Base-by-base conservation (phyloP, 2,329 filamentous ascomycete species). In the Trichoderma pleuroti region DNA sequence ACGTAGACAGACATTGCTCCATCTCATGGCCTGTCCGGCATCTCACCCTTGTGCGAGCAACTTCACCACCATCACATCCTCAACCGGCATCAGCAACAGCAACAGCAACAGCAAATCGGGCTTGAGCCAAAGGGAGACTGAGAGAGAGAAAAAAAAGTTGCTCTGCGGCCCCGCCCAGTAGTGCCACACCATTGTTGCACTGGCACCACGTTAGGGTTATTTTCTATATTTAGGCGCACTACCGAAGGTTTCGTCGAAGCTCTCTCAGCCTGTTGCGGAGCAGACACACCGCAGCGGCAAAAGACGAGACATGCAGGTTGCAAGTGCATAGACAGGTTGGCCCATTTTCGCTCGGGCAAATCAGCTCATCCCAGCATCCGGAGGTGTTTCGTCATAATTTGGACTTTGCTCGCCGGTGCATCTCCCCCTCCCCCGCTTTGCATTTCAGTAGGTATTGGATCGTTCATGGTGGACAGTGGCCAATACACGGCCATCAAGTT, bases 151-250 rank as follows among this genome's bases (percentile, higher is more conserved):
- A 28, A 52, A 60, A 11, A 36, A 68, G 36, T 34, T n/a, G n/a
- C 36, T 68, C 18, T 34, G 30, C 66, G 66, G 39, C 66, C 66
- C 66, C 66, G 57, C 57, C 16, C 39, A 34, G 30, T 68, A 68
- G 66, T 68, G 21, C 66, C 66, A 52, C 66, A 32, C 56, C 56
- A 61, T 61, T 32, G 65, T 63, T 63, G 59, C 67, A 62, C 32
- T 56, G 46, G 67, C 46, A 63, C 49, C 16, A 26, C 49, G 30
- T 70, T 70, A 63, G 67, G 59, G 59, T 34, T 54, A 46, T 56
- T 68, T 68, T 70, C 67, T 70, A 70, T 63, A 70, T 70, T 70
- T 70, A 70, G 67, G 42, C 26, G 30, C 67, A 63, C 54, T 46
- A 63, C 59, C 46, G 46, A 70, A 70, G 59, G 67, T 46, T 62